A percentile compares a stretch with the other conserved stretches of the same genome.
Conservation (phyloP, 768 basidiomycete species). For the Psilocybe cubensis region DNA sequence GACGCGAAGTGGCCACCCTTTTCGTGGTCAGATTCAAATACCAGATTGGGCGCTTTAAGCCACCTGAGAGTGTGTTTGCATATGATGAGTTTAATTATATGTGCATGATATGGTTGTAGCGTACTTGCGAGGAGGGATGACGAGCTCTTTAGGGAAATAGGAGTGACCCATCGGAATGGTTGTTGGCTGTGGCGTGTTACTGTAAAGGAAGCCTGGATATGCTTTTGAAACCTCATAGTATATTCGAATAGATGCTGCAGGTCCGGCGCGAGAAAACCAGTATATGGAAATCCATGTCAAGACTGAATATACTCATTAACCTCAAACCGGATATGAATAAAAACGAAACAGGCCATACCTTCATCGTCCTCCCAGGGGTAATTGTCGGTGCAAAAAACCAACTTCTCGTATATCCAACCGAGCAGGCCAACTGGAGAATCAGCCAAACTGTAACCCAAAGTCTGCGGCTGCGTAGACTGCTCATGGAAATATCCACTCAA, state of each 20-base stretch:
- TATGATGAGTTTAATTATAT: background rate
- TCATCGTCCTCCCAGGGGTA: constrained; percentile 66
- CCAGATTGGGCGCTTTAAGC: constrained; percentile 16
- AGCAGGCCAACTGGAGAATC: constrained; percentile 64
- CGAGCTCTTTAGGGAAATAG: constrained; percentile 53
- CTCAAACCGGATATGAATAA: background rate
- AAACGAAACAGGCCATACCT: constrained; percentile 27
- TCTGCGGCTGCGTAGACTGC: constrained; percentile 54
- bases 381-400: constrained; percentile 48
- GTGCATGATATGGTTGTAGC: background rate
- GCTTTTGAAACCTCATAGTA: constrained; percentile 52
- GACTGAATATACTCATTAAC: constrained; percentile 31
- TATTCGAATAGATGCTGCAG: constrained; percentile 58
- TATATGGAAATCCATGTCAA: constrained; percentile 61
- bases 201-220: constrained; percentile 5
- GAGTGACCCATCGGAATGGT: constrained; percentile 52
- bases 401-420: constrained; percentile 58
- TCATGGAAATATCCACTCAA: constrained; percentile 40
- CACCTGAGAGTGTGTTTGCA: background rate
- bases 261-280: constrained; percentile 61
- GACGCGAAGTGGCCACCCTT: constrained; percentile 63
- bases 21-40: constrained; percentile 49
- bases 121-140: constrained; percentile 30
- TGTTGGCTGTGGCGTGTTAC: constrained; percentile 1
- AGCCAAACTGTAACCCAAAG: constrained; percentile 55